Evolutionary conservation across 768 basidiomycete genomes (phyloP).

Genomic region (Butyriboletus loyo): DNA sequence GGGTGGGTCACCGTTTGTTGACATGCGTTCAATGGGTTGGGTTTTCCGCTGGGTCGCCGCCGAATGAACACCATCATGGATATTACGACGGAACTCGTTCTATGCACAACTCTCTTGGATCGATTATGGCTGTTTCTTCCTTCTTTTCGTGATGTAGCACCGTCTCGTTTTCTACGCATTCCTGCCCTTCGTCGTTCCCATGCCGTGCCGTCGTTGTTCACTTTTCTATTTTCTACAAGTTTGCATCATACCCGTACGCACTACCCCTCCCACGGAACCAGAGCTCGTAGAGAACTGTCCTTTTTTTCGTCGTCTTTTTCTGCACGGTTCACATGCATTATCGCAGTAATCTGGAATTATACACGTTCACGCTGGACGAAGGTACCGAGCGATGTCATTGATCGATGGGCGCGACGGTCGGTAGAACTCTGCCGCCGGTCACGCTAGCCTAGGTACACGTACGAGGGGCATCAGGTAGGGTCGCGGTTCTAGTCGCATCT

Average conservation of each 20-base stretch:
- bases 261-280: background rate
- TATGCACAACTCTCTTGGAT: constrained; percentile 7
- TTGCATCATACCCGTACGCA: background rate
- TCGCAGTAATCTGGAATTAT: background rate
- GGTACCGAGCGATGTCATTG: background rate
- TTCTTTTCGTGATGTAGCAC: no score
- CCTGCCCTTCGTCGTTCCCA: background rate
- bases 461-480: no score
- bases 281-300: background rate
- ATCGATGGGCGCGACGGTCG: no score
- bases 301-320: background rate
- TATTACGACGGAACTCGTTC: background rate
- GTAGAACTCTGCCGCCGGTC: no score
- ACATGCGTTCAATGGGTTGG: background rate
- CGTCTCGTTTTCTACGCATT: background rate
- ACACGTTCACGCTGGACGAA: background rate
- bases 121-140: background rate
- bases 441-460: no score
- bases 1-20: constrained; percentile 1
- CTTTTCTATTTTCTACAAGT: background rate
- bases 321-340: background rate
- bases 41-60: background rate
- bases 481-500: no score
- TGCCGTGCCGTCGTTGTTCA: background rate
- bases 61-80: constrained; percentile 4